Base-by-base conservation (phyloP, 192 early-diverging fungal genomes). In the Linnemannia zychae region DNA sequence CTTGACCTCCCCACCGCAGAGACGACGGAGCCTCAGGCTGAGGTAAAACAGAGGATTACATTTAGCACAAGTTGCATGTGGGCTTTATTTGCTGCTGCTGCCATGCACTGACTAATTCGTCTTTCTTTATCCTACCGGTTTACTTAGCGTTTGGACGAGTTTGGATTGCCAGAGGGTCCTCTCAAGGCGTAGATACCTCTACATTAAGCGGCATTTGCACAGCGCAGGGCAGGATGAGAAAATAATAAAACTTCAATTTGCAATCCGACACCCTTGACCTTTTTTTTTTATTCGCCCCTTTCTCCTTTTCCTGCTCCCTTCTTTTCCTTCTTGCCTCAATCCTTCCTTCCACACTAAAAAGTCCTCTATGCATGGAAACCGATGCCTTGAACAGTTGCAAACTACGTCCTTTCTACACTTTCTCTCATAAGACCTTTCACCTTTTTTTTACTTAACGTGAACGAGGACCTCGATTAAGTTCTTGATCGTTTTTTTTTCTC, bases 131-230 rank as follows among this genome's bases (percentile, higher is more conserved):
- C 75, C 20, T n/a, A n/a, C n/a, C n/a, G n/a, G n/a, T 68, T 79
- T 7, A 70, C 78, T 33, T 82, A 88, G 72, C 82, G 88, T 40
- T 75, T 91, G 86, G 90, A 91, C 78, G 90, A 91, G 78, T 91
- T 89, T 87, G 90, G 90, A 53, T 69, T 91, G 63, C 90, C 90
- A 28, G 78, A 90, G 63, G 81, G 88, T 13, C 89, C 90, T 7
- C 83, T 90, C 81, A 90, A 90, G 75, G 90, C 90, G 17, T 89
- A 86, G 76, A 18, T 40, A 74, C 24, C 22, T 31, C 13, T 63
- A 28, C 28, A 28, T 15, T 12, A 31, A 2, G 3, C 11, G 57
- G 28, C 7, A 11, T 28, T 38, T 18, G 34, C 50, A 38, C n/a
- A 71, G 15, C 82, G 70, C 34, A 46, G 44, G 18, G n/a, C 66